Evolutionary conservation across 2,329 filamentous ascomycete species (phyloP).

Genomic region (Diplodia sapinea): DNA sequence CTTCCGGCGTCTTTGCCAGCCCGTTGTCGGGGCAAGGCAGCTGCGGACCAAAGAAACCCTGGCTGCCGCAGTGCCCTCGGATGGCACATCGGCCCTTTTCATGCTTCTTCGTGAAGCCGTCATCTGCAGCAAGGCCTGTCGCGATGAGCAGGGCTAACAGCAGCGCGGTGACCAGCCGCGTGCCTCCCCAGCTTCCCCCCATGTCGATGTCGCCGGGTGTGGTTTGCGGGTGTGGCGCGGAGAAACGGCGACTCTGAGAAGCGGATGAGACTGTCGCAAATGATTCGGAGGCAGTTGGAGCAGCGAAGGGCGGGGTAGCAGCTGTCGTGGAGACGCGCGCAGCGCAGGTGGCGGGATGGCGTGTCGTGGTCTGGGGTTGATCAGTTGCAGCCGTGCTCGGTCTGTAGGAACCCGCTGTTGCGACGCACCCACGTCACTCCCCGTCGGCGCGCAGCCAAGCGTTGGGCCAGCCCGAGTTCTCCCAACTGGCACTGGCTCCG

Average conservation of each 20-base stretch:
- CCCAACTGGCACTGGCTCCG: neutral
- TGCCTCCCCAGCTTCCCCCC: conserved; percentile 30
- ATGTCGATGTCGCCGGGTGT: conserved; percentile 22
- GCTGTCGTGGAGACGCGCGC: conserved; percentile 3
- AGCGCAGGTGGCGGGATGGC: conserved; percentile 19
- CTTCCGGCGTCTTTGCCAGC: conserved; percentile 74
- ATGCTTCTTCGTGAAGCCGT: conserved; percentile 62
- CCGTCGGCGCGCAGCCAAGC: conserved; percentile 7
- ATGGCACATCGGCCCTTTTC: conserved; percentile 90
- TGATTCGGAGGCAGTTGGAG: neutral
- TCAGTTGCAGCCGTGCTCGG: conserved; percentile 23
- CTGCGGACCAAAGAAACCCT: conserved; percentile 86
- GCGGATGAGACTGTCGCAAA: neutral
- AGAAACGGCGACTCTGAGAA: neutral
- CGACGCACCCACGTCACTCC: conserved; percentile 20
- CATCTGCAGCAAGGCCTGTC: conserved; percentile 15
- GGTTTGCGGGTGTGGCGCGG: neutral
- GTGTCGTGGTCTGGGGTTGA: conserved; percentile 17
- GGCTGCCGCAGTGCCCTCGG: conserved; percentile 87
- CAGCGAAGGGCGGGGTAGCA: neutral
- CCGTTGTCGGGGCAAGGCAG: conserved; percentile 93
- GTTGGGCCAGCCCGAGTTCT: conserved; percentile 4
- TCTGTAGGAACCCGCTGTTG: conserved; percentile 14
- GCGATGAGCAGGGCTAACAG: conserved; percentile 21
- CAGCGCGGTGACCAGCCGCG: conserved; percentile 29